phyloP scores from a whole-genome alignment of 2,329 filamentous ascomycete genomes.

The Lithohypha guttulata region DNA sequence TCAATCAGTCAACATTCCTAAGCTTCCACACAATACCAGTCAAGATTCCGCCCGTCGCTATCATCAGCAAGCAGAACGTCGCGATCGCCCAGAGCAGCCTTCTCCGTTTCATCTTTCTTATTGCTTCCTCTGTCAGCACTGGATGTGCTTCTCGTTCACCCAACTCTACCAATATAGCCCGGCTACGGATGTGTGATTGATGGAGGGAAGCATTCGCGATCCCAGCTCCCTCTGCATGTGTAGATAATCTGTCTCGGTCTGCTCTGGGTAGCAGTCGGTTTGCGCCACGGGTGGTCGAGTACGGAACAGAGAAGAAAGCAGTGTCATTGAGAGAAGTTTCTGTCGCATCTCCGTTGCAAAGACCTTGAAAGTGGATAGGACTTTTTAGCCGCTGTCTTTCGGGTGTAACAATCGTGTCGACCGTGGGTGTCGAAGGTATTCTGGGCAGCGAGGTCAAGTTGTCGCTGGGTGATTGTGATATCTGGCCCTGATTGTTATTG shows the following conservation, averaged over 20 bases:
- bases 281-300: background rate
- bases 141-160: background rate
- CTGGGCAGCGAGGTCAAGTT: slow-evolving; percentile 4
- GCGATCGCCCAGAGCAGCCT: background rate
- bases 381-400: background rate
- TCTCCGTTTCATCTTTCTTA: background rate
- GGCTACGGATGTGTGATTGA: background rate
- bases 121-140: background rate
- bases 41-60: slow-evolving; percentile 1
- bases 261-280: background rate
- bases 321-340: background rate
- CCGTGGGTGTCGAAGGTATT: background rate
- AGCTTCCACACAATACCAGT: slow-evolving; percentile 5
- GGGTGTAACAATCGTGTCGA: too few relatives aligned
- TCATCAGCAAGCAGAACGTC: background rate
- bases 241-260: background rate
- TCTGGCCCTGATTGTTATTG: background rate
- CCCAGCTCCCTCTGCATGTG: background rate
- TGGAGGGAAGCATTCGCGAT: too few relatives aligned
- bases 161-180: background rate
- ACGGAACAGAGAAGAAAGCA: background rate
- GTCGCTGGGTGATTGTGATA: background rate
- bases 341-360: background rate
- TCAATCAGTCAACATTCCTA: background rate
- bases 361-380: background rate